A percentile compares a stretch with the other conserved stretches of the same genome.
Conservation (phyloP, 2,329 filamentous ascomycete species). For the Plectosphaerella plurivora region DNA sequence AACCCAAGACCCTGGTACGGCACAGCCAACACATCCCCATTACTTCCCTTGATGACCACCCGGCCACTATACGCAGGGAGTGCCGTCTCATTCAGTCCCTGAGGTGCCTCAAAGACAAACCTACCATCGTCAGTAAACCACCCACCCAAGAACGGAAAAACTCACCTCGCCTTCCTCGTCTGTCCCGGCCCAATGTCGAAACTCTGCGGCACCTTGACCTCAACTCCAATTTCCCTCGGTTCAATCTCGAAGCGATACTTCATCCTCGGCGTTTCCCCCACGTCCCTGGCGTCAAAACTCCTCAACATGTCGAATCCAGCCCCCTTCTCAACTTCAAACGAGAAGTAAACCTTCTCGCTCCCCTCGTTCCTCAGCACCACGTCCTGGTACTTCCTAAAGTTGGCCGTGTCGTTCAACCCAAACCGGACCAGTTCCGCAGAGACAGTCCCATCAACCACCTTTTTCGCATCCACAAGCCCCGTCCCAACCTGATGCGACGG, state of each 20-base stretch:
- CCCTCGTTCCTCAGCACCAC: constrained; percentile 2
- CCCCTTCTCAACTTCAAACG: constrained; percentile 8
- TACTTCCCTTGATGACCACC: constrained; percentile 22
- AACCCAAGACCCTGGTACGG: constrained; percentile 16
- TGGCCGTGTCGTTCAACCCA: constrained; percentile 35
- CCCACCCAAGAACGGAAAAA: background rate
- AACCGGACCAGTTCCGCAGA: constrained; percentile 27
- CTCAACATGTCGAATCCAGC: constrained; percentile 16
- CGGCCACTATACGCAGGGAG: constrained; percentile 28
- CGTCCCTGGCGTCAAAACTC: constrained; percentile 6
- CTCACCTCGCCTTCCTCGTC: constrained; percentile 6
- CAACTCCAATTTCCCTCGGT: constrained; percentile 10
- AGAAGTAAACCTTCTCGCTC: constrained; percentile 1
- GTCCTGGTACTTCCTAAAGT: constrained; percentile 20
- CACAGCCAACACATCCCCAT: constrained; percentile 24
- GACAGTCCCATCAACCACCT: constrained; percentile 27
- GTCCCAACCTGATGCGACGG: constrained; percentile 34
- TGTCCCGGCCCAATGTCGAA: constrained; percentile 8
- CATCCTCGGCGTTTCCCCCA: constrained; percentile 4
- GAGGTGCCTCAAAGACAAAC: constrained; percentile 17
- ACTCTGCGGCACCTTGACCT: constrained; percentile 8
- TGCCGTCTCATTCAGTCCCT: constrained; percentile 18
- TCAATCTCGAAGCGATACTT: constrained; percentile 12
- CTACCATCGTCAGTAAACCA: background rate
- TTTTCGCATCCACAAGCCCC: constrained; percentile 32